Conservation (phyloP, 495 filamentous ascomycete genomes). For the Penicillium antarcticum region DNA sequence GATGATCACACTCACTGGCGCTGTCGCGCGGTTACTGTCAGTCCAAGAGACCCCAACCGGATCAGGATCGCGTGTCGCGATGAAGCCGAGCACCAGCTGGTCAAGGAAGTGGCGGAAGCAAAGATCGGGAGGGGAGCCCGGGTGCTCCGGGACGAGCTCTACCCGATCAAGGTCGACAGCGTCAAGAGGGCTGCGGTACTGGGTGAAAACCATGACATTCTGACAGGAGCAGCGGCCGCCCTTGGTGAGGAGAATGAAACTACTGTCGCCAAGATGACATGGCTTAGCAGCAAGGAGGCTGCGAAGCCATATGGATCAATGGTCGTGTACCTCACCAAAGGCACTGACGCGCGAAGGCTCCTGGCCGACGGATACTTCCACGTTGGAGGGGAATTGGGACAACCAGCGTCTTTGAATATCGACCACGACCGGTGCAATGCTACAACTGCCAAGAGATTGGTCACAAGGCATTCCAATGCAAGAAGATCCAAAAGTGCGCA, state of each 20-base stretch:
- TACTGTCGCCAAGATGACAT: too few species aligned
- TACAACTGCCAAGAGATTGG: too few species aligned
- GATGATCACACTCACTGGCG: constrained; percentile 23
- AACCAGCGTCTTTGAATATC: too few species aligned
- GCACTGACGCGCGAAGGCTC: constrained; percentile 20
- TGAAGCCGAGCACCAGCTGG: constrained; percentile 21
- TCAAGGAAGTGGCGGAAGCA: constrained; percentile 25
- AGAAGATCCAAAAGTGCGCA: constrained; percentile 23
- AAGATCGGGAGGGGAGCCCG: constrained; percentile 18
- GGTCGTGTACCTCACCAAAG: constrained; percentile 32
- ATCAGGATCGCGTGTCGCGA: constrained; percentile 24
- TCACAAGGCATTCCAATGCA: too few species aligned
- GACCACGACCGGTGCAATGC: too few species aligned
- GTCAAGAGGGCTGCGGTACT: constrained; percentile 26
- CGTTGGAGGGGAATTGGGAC: too few species aligned
- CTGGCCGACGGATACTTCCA: constrained; percentile 27
- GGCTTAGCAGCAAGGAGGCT: too few species aligned
- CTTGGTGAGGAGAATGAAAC: too few species aligned
- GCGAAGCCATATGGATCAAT: constrained; percentile 31
- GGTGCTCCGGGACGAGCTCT: constrained; percentile 29
- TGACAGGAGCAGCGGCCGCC: constrained; percentile 10
- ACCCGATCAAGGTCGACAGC: constrained; percentile 32
- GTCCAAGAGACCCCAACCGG: constrained; percentile 18
- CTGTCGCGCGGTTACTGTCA: constrained; percentile 24
- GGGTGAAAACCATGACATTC: constrained; percentile 15